Conservation (phyloP, 2,329 filamentous ascomycete species). For the Aspergillus costaricaensis region DNA sequence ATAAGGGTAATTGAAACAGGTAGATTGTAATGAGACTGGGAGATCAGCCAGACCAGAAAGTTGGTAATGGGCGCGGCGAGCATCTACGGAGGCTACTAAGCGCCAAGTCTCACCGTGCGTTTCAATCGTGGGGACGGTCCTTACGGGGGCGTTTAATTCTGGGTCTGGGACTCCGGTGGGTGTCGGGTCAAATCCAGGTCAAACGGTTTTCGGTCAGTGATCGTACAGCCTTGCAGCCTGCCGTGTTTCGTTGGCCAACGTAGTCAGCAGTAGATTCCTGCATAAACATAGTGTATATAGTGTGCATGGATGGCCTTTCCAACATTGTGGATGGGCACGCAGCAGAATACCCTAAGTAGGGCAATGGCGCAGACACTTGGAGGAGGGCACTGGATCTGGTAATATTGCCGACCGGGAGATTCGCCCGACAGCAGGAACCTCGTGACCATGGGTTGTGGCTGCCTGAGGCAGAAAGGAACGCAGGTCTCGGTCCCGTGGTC, state of each 20-base stretch:
- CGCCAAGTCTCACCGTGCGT: conserved; percentile 7
- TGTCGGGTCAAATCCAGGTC: background rate
- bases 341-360: no score
- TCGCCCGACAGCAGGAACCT: no score
- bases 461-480: conserved; percentile 16
- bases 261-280: no score
- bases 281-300: no score
- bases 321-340: no score
- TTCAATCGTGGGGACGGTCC: conserved; percentile 6
- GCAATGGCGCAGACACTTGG: no score
- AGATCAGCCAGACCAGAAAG: no score
- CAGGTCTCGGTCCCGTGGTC: background rate
- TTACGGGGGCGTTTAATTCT: background rate
- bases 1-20: background rate
- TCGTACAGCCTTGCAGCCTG: background rate
- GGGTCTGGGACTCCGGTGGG: background rate
- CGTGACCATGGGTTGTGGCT: background rate
- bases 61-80: no score
- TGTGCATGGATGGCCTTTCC: no score
- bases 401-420: no score
- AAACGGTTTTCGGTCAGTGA: background rate
- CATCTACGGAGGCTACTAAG: background rate
- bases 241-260: background rate
- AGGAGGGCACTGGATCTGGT: no score
- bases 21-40: background rate